Evolutionary conservation across 164 flowering plant species (phyloP).

Genomic region (Magnolia kwangsiensis): DNA sequence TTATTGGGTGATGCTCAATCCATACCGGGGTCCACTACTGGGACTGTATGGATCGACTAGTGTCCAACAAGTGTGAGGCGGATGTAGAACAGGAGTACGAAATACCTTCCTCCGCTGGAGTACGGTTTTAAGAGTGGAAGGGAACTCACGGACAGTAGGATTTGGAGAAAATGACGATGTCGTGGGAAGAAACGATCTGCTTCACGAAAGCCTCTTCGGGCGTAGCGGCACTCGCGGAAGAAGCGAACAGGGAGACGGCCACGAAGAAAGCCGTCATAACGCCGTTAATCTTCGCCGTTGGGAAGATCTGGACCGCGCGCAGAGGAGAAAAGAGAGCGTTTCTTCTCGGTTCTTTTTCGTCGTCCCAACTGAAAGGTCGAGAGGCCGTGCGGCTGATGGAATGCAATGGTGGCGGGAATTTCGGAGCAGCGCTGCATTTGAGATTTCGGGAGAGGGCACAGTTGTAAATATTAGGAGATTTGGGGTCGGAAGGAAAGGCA

Average conservation of each 20-base stretch:
- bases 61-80: neutral
- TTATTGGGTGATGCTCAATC: no score
- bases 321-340: neutral
- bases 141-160: constrained; percentile 75
- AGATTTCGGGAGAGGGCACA: neutral
- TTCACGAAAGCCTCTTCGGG: constrained; percentile 46
- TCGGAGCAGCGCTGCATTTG: neutral
- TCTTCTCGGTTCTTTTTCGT: neutral
- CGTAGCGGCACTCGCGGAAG: neutral
- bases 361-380: neutral
- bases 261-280: neutral
- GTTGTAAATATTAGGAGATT: neutral
- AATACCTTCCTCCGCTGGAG: neutral
- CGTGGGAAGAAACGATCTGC: constrained; percentile 58
- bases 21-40: no score
- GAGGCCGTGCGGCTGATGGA: neutral
- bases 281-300: neutral
- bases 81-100: neutral
- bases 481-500: neutral
- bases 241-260: neutral
- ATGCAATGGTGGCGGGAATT: neutral
- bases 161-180: constrained; percentile 84
- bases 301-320: neutral
- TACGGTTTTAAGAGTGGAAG: neutral
- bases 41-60: no score